Percentiles rank a stretch among this genome's conserved stretches.
Evolutionary conservation across 768 basidiomycete genomes (phyloP).

Genomic region (Dioszegia hungarica): DNA sequence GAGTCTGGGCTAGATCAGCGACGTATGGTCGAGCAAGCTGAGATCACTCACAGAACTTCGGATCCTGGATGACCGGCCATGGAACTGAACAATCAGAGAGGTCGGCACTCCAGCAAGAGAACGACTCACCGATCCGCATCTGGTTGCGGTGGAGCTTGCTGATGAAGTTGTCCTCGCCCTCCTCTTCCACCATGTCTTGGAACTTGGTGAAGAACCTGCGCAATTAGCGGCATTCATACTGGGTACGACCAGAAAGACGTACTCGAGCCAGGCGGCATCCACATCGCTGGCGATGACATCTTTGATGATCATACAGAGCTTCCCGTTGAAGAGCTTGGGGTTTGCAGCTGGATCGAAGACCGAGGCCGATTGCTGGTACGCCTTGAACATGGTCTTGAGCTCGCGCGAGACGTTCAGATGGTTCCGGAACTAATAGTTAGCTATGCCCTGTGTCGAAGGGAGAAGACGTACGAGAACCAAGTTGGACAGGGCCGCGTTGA

Average conservation of each 20-base stretch:
- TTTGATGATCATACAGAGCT: conserved; percentile 1
- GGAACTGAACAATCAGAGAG: not conserved
- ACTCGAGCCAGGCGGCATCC: not conserved
- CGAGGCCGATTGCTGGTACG: not conserved
- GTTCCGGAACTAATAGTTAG: not conserved
- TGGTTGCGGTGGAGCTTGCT: not conserved
- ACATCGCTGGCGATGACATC: not conserved
- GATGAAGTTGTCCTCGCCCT: not conserved
- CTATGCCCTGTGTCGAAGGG: not conserved
- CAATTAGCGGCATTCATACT: not conserved
- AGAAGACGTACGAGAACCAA: not conserved
- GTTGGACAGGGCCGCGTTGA: not conserved
- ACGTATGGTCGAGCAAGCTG: not conserved
- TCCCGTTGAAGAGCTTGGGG: not conserved
- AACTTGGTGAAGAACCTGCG: not conserved
- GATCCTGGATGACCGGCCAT: not conserved
- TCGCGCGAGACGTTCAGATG: not conserved
- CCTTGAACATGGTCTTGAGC: not conserved
- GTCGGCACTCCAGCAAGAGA: not conserved
- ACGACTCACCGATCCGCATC: not conserved
- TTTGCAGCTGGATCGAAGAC: not conserved
- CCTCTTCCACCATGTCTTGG: not conserved
- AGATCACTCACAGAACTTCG: not conserved
- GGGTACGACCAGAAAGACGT: not conserved
- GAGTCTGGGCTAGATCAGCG: not conserved